phyloP scores from a whole-genome alignment of 1,284 basidiomycete species.

The Rhizoctonia solani region DNA sequence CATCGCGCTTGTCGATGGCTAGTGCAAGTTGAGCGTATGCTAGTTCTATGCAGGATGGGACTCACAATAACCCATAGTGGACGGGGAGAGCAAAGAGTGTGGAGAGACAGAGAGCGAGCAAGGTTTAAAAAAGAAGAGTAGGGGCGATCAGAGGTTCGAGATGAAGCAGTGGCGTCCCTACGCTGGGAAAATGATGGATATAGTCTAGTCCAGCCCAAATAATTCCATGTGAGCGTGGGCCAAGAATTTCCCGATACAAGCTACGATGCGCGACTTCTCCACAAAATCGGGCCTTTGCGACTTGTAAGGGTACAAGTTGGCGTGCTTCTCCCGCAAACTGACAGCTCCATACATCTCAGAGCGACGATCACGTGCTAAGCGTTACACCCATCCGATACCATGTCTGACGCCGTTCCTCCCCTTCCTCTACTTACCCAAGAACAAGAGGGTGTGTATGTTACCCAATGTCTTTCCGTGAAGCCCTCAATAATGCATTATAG shows the following conservation, averaged over 20 bases:
- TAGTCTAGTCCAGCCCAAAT: not conserved
- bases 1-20: slow-evolving; percentile 7
- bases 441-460: slow-evolving; percentile 32
- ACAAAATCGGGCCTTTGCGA: too few relatives aligned
- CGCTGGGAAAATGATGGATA: not conserved
- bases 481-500: slow-evolving; percentile 47
- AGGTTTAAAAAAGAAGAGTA: not conserved
- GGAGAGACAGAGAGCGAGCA: not conserved
- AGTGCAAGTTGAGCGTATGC: not conserved
- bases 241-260: too few relatives aligned
- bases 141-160: not conserved
- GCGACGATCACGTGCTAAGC: not conserved
- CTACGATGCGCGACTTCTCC: not conserved
- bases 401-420: slow-evolving; percentile 7
- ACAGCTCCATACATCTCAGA: not conserved
- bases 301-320: too few relatives aligned
- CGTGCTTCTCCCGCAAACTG: too few relatives aligned
- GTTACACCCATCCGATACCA: not conserved
- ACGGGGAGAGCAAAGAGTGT: not conserved
- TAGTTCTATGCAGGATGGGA: not conserved
- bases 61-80: not conserved
- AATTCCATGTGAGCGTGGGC: not conserved
- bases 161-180: not conserved
- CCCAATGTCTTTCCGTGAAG: not conserved
- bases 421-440: slow-evolving; percentile 28